These are phyloP conservation scores for Peronospora farinosa DNA, from an alignment of 352 stramenopile genomes.

Conservation along the genomic window DNA sequence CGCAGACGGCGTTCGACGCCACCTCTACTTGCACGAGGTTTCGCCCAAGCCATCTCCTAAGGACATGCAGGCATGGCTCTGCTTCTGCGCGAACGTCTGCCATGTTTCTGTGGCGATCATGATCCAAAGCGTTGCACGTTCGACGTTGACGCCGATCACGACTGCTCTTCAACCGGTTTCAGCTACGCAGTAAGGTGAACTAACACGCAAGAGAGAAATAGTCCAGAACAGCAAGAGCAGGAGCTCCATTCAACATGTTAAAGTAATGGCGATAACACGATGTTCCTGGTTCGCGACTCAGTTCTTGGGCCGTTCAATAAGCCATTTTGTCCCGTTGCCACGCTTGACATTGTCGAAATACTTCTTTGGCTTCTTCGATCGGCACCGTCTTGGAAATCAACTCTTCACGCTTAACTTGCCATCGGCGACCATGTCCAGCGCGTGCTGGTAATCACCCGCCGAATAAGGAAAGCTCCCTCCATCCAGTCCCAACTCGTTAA, in stretches of 20 bases:
- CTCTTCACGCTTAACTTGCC: conserved; percentile 24
- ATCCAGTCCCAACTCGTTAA: too few relatives aligned
- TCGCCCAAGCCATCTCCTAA: conserved; percentile 11
- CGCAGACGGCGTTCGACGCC: conserved; percentile 22
- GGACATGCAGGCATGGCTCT: conserved; percentile 44
- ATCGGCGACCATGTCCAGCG: conserved; percentile 25
- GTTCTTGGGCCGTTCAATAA: conserved; percentile 30
- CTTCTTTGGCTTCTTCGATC: conserved; percentile 29
- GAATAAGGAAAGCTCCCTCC: conserved; percentile 30
- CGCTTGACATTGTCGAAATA: conserved; percentile 26
- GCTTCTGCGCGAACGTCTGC: conserved; percentile 61
- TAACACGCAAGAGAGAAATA: not conserved
- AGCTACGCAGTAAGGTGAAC: not conserved
- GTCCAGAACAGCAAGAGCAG: conserved; percentile 1
- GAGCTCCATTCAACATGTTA: conserved; percentile 6
- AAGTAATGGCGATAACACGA: conserved; percentile 8
- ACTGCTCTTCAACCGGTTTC: conserved; percentile 5
- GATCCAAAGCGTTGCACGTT: conserved; percentile 6
- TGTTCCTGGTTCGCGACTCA: not conserved
- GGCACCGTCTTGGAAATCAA: conserved; percentile 24
- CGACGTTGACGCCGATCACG: conserved; percentile 2
- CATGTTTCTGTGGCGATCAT: conserved; percentile 42
- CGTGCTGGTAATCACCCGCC: conserved; percentile 21
- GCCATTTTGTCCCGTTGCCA: conserved; percentile 32
- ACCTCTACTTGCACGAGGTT: conserved; percentile 13